Percentiles rank a stretch among this genome's conserved stretches.
phyloP scores from a whole-genome alignment of 2,329 filamentous ascomycete genomes.

The Phyllosticta paracitricarpa region DNA sequence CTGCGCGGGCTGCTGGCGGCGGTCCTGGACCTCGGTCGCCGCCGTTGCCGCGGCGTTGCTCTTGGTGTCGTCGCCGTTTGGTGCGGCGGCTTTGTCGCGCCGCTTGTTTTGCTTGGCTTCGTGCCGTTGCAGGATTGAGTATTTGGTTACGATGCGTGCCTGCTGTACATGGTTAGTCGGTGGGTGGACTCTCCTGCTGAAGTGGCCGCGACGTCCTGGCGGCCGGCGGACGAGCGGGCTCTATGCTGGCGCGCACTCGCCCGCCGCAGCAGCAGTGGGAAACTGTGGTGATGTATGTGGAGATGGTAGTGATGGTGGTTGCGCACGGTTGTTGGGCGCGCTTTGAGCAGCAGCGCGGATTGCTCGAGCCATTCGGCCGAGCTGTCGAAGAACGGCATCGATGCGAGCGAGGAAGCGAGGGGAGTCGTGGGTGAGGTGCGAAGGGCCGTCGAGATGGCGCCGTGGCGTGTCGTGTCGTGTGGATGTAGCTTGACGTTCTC shows the following conservation, averaged over 20 bases:
- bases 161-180: constrained; percentile 27
- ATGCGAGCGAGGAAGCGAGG: constrained; percentile 10
- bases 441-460: constrained; percentile 13
- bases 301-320: background rate
- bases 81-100: constrained; percentile 14
- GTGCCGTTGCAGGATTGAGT: constrained; percentile 53
- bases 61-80: background rate
- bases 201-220: background rate
- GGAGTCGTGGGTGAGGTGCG: constrained; percentile 7
- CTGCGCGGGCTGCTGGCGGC: constrained; percentile 13
- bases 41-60: constrained; percentile 2
- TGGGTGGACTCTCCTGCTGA: background rate
- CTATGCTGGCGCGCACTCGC: background rate
- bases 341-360: constrained; percentile 74
- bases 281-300: constrained; percentile 1
- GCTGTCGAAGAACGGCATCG: constrained; percentile 71
- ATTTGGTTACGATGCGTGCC: constrained; percentile 89
- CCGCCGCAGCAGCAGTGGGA: background rate
- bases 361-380: constrained; percentile 88
- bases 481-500: background rate
- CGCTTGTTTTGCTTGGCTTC: constrained; percentile 22
- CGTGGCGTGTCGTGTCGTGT: background rate
- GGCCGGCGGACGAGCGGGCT: background rate
- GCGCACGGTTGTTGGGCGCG: constrained; percentile 72
- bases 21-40: constrained; percentile 18